A percentile compares a stretch with the other conserved stretches of the same genome.
Evolutionary conservation across 257 asterid genomes (phyloP).

Genomic region (Solanum sitiens): DNA sequence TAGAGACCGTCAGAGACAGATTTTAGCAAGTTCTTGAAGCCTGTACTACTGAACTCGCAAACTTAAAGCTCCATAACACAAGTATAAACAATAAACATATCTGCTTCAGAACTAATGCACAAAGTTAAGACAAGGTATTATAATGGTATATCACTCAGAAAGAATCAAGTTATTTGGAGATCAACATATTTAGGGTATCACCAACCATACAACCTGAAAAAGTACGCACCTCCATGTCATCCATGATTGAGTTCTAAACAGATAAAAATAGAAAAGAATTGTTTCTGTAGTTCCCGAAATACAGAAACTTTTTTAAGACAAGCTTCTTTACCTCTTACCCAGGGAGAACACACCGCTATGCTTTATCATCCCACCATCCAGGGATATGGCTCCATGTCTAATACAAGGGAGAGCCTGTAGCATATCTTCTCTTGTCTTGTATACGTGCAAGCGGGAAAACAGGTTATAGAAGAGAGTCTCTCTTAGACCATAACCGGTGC

Average conservation of each 20-base stretch:
- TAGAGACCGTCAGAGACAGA: background rate
- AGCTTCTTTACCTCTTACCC: constrained; percentile 49
- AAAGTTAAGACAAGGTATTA: background rate
- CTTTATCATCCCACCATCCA: constrained; percentile 74
- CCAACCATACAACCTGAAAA: background rate
- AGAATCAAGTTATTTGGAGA: background rate
- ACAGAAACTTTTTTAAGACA: background rate
- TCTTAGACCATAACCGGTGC: constrained; percentile 43
- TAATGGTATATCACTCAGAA: background rate
- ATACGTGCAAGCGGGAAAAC: constrained; percentile 65
- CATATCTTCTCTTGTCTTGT: constrained; percentile 70
- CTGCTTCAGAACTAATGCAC: background rate
- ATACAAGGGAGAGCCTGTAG: constrained; percentile 39
- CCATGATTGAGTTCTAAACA: background rate
- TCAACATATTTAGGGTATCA: background rate
- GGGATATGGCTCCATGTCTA: constrained; percentile 61
- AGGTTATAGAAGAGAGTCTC: constrained; percentile 80
- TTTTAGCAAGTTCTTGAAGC: background rate
- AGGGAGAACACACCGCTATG: constrained; percentile 28
- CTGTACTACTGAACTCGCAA: background rate
- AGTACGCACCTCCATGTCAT: background rate
- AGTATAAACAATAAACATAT: background rate
- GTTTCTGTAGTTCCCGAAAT: background rate
- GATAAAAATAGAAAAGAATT: background rate
- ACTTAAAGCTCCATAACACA: background rate